These are phyloP conservation scores for Fusarium anguioides DNA, from an alignment of 2,329 filamentous ascomycete genomes.

Conservation along the genomic window DNA sequence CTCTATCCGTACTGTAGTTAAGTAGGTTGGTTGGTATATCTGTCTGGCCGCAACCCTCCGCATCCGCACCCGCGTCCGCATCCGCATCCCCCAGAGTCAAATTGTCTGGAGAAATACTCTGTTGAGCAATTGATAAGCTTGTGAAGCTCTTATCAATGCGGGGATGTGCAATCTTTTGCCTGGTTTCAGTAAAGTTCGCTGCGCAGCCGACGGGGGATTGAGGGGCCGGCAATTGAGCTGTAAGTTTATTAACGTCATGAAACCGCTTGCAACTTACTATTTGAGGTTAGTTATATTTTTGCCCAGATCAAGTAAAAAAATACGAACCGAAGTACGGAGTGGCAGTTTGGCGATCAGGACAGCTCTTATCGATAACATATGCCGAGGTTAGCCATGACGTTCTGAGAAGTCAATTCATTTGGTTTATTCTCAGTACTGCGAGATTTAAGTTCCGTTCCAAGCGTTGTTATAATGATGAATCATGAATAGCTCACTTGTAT, in stretches of 20 bases:
- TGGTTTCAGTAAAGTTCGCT: constrained; percentile 28
- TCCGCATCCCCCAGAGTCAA: constrained; percentile 29
- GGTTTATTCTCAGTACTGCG: too few species aligned
- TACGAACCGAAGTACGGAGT: not conserved
- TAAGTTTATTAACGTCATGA: constrained; percentile 13
- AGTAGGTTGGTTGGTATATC: not conserved
- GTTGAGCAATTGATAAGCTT: constrained; percentile 24
- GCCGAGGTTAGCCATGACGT: not conserved
- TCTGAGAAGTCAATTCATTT: not conserved
- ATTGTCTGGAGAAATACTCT: constrained; percentile 5
- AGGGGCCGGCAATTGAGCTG: constrained; percentile 22
- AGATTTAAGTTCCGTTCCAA: not conserved
- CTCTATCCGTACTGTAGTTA: constrained; percentile 17
- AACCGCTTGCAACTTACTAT: constrained; percentile 26
- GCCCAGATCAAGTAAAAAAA: not conserved
- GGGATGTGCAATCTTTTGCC: constrained; percentile 23
- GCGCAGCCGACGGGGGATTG: constrained; percentile 6
- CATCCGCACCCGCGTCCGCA: constrained; percentile 34
- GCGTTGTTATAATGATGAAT: not conserved
- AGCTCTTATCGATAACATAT: constrained; percentile 30
- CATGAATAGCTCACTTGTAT: not conserved
- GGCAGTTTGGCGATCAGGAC: constrained; percentile 12
- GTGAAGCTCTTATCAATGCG: not conserved
- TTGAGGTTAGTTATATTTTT: constrained; percentile 14
- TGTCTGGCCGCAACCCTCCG: constrained; percentile 23